Evolutionary conservation across 148 eudicot species (phyloP).

Genomic region (Silene conica): DNA sequence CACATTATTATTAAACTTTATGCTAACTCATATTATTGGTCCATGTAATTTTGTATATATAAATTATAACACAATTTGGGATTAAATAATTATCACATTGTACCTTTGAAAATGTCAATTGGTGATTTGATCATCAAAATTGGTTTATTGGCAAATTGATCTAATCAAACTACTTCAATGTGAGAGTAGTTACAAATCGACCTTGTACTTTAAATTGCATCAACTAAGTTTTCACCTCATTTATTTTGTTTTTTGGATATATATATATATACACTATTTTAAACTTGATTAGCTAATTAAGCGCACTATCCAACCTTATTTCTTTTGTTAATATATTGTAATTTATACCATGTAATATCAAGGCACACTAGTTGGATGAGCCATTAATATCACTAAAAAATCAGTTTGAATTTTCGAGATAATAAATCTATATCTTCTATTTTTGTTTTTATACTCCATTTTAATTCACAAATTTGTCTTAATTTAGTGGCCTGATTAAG

Average conservation of each 20-base stretch:
- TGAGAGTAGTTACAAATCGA: slow-evolving; percentile 17
- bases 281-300: slow-evolving; percentile 5
- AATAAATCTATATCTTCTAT: too few species aligned
- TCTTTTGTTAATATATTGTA: too few species aligned
- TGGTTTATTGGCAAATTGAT: background rate
- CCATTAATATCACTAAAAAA: too few species aligned
- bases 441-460: too few species aligned
- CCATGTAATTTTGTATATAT: background rate
- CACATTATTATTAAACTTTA: slow-evolving; percentile 8
- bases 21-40: slow-evolving; percentile 16
- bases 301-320: background rate
- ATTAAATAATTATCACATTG: background rate
- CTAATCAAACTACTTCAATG: slow-evolving; percentile 17
- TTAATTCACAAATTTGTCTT: too few species aligned
- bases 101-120: slow-evolving; percentile 7
- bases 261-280: slow-evolving; percentile 17
- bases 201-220: slow-evolving; percentile 18
- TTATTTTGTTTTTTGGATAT: slow-evolving; percentile 16
- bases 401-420: too few species aligned
- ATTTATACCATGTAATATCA: too few species aligned
- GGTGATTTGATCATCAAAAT: slow-evolving; percentile 7
- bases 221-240: background rate
- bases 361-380: too few species aligned
- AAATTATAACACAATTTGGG: slow-evolving; percentile 1
- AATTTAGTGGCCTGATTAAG: too few species aligned